Evolutionary conservation across 2,329 filamentous ascomycete species (phyloP).

Genomic region (Aspergillus caelatus): DNA sequence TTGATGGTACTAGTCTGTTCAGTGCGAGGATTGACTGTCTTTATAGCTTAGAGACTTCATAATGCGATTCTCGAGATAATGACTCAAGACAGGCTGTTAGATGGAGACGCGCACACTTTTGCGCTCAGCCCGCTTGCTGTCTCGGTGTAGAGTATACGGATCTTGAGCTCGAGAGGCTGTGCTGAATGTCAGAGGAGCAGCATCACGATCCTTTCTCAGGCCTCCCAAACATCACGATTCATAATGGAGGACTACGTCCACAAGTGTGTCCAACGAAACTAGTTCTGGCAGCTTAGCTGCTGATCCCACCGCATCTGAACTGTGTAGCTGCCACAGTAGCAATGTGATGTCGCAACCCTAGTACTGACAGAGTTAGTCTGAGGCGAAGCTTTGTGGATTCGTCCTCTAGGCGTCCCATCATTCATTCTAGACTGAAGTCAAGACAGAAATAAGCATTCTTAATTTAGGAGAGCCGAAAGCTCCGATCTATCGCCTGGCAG

Average conservation of each 20-base stretch:
- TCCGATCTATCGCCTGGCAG: background rate
- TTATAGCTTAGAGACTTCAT: background rate
- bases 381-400: background rate
- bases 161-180: background rate
- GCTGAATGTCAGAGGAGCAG: background rate
- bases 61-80: background rate
- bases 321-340: background rate
- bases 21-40: background rate
- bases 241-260: background rate
- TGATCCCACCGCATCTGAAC: background rate
- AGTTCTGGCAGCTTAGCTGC: background rate
- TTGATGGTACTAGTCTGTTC: background rate
- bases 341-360: background rate
- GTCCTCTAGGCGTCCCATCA: background rate
- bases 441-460: background rate
- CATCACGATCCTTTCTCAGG: background rate
- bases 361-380: background rate
- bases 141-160: background rate
- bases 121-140: background rate
- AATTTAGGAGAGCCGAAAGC: background rate
- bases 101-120: background rate
- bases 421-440: background rate
- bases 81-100: background rate
- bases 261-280: background rate
- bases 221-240: background rate